Evolutionary conservation across 176 grass and related monocot species (phyloP).

Genomic region (Oryza meyeriana): DNA sequence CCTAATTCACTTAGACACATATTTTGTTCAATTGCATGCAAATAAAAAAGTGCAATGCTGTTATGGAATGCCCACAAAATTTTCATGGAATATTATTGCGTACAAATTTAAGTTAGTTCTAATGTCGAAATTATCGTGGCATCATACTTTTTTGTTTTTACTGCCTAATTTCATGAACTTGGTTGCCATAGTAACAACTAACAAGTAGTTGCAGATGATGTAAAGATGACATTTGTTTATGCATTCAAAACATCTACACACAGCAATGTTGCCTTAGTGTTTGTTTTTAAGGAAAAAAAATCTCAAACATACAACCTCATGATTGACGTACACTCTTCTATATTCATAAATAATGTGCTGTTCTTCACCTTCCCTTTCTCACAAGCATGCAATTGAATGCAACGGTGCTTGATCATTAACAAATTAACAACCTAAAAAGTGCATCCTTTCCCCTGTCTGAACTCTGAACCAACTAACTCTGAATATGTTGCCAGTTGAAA

Average conservation of each 20-base stretch:
- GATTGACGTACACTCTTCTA: not conserved
- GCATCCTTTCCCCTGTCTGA: not conserved
- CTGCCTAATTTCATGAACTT: not conserved
- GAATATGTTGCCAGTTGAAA: conserved; percentile 61
- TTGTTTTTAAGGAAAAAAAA: not conserved
- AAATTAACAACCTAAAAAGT: not conserved
- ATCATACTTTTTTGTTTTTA: not conserved
- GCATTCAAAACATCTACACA: not conserved
- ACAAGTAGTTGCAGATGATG: not conserved
- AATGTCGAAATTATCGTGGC: not conserved
- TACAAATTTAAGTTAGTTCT: not conserved
- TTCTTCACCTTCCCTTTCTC: not conserved
- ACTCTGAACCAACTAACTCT: conserved; percentile 10
- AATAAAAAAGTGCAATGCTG: not conserved
- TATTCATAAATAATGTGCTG: not conserved
- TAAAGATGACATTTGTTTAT: not conserved
- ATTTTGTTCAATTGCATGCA: not conserved
- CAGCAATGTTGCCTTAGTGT: not conserved
- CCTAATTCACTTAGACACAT: not conserved
- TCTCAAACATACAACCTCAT: not conserved
- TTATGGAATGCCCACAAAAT: conserved; percentile 2
- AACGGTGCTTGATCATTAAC: not conserved
- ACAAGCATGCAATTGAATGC: not conserved
- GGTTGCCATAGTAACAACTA: not conserved
- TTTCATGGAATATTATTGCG: not conserved